Percentiles rank a stretch among this genome's conserved stretches.
Evolutionary conservation across 2,329 filamentous ascomycete genomes (phyloP).

Genomic region (Sphaerostilbella broomeana): DNA sequence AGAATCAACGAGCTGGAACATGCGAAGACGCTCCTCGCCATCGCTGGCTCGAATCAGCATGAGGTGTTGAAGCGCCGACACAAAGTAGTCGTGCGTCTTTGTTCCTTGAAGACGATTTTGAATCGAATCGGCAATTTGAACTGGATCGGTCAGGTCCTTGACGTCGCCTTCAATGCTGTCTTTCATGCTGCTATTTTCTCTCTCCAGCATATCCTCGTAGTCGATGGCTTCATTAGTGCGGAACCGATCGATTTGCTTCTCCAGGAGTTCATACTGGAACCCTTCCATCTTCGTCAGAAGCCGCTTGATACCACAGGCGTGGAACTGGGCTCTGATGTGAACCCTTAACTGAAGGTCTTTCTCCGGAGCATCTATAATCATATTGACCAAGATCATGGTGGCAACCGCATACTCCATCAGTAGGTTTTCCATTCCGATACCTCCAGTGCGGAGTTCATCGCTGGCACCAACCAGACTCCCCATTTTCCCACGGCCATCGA

Average conservation of each 20-base stretch:
- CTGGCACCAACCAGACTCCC: conserved; percentile 94
- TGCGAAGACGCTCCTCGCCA: conserved; percentile 81
- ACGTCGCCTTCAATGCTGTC: conserved; percentile 79
- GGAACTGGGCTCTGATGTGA: conserved; percentile 93
- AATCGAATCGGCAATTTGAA: conserved; percentile 92
- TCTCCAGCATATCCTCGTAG: conserved; percentile 93
- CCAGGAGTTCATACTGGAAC: conserved; percentile 96
- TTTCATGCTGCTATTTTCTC: conserved; percentile 83
- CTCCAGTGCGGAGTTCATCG: conserved; percentile 90
- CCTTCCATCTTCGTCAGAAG: conserved; percentile 95
- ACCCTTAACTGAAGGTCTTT: conserved; percentile 84
- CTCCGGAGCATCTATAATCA: conserved; percentile 87
- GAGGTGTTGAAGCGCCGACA: conserved; percentile 91
- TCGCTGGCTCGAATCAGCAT: conserved; percentile 87
- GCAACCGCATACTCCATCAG: conserved; percentile 98
- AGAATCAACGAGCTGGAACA: conserved; percentile 97
- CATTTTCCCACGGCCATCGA: conserved; percentile 97
- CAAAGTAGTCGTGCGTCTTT: conserved; percentile 88
- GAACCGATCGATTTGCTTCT: conserved; percentile 95
- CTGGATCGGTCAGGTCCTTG: conserved; percentile 86
- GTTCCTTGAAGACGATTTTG: conserved; percentile 75
- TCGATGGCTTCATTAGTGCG: conserved; percentile 93
- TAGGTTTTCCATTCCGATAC: conserved; percentile 97
- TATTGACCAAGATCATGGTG: conserved; percentile 91
- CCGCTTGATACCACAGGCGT: conserved; percentile 88